Conservation (phyloP, 2,329 filamentous ascomycete species). For the Aspergillus hiratsukae region DNA sequence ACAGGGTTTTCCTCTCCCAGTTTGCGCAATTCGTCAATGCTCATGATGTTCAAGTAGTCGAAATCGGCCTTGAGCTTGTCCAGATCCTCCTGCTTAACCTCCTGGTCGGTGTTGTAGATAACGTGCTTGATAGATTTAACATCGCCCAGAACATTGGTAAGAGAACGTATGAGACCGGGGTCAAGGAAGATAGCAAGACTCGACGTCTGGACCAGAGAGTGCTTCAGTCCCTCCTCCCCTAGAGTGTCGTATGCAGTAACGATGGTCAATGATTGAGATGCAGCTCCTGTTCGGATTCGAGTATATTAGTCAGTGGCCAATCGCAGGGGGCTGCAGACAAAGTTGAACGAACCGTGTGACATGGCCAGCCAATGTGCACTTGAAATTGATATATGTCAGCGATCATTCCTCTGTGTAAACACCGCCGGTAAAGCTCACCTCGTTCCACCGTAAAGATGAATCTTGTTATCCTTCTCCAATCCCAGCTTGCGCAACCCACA, state of each 20-base stretch:
- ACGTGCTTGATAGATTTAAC: conserved; percentile 54
- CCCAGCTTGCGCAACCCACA: conserved; percentile 71
- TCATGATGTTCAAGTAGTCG: conserved; percentile 49
- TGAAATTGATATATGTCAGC: conserved; percentile 11
- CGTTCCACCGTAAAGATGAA: conserved; percentile 83
- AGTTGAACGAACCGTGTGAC: conserved; percentile 57
- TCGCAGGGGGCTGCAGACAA: background rate
- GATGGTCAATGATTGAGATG: conserved; percentile 83
- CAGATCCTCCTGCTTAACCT: conserved; percentile 50
- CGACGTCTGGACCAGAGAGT: conserved; percentile 77
- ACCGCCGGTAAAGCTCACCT: conserved; percentile 50
- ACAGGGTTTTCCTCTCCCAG: conserved; percentile 62
- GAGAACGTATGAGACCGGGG: conserved; percentile 65
- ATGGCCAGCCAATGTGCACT: conserved; percentile 80
- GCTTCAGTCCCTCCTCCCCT: conserved; percentile 75
- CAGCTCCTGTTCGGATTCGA: conserved; percentile 44
- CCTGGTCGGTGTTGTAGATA: conserved; percentile 55
- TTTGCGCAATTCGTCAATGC: conserved; percentile 53
- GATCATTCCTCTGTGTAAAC: background rate
- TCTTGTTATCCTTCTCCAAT: conserved; percentile 59
- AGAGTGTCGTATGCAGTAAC: conserved; percentile 95
- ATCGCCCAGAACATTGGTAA: conserved; percentile 52
- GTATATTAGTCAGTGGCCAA: background rate
- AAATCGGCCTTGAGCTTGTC: conserved; percentile 52
- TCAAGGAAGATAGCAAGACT: conserved; percentile 84